Base-by-base conservation (phyloP, 176 grass and related monocot species). In the Saccharum officinarum region DNA sequence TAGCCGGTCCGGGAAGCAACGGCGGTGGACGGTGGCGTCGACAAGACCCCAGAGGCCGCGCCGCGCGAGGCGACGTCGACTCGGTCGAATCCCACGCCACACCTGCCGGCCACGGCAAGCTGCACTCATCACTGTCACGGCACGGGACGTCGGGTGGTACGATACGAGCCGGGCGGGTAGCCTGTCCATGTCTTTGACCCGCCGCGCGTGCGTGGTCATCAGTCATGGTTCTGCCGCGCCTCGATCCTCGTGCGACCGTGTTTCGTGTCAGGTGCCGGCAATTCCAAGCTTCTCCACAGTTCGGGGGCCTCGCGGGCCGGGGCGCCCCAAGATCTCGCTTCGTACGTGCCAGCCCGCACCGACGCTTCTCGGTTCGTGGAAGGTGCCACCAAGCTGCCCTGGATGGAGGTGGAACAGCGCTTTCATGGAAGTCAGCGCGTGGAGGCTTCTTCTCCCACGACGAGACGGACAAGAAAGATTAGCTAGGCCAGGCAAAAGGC, bases 311-410 rank as follows among this genome's bases (percentile, higher is more conserved):
- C 42, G 28, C 30, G 4, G 37, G 67, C 39, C 69, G 11, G 47
- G 1, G 22, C 20, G 17, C 6, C 22, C 20, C 10, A 42, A 5
- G 20, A 71, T 42, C 68, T 16, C 1, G 11, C 3, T 28, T 28
- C 28, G 28, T 50, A 36, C 14, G 69, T 16, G 38, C 13, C 38
- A 12, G 26, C 61, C 26, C 18, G 52, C 52, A 57, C 55, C 55
- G 64, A 67, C 64, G 64, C 70, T 14, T 71, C 69, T 45, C 69
- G 22, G 69, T 72, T 72, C 69, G 22, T 14, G 69, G 69, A 71
- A 69, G 18, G 2, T 10, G 8, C 3, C 8, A 17, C 4, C 15
- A 17, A 17, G 5, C 52, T 20, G 50, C 16, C 50, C 8, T 60
- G 57, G 18, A 12, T 55, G 38, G 68, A 13, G 69, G 69, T 71